phyloP scores from a whole-genome alignment of 140 eudicot species.

The Flaveria floridana region DNA sequence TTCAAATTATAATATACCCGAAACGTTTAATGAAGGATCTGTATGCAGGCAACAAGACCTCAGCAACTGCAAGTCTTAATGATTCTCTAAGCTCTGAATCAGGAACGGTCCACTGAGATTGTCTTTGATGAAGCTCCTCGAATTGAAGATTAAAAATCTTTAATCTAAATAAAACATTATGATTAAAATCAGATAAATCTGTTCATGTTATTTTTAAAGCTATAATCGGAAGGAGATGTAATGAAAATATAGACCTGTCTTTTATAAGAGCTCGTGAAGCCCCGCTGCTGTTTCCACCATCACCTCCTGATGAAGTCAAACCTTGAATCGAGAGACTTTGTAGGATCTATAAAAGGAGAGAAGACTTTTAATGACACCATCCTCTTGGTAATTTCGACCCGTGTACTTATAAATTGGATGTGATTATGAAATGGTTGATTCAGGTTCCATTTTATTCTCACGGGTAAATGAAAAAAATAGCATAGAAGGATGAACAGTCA shows the following conservation, averaged over 20 bases:
- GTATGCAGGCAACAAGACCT: slow-evolving; percentile 91
- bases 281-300: slow-evolving; percentile 76
- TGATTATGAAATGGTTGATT: not conserved
- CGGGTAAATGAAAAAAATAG: not conserved
- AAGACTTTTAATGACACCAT: not conserved
- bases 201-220: not conserved
- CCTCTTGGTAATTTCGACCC: not conserved
- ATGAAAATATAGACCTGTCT: slow-evolving; percentile 51
- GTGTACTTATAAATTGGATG: too few species aligned
- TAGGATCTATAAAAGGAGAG: slow-evolving; percentile 50
- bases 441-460: not conserved
- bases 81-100: slow-evolving; percentile 90
- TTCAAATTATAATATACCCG: slow-evolving; percentile 49
- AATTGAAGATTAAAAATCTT: slow-evolving; percentile 76
- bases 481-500: too few species aligned
- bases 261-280: slow-evolving; percentile 80
- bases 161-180: slow-evolving; percentile 43
- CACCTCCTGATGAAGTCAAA: slow-evolving; percentile 72
- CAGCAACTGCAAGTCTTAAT: slow-evolving; percentile 87
- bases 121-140: slow-evolving; percentile 98
- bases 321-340: slow-evolving; percentile 79
- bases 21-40: slow-evolving; percentile 81
- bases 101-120: slow-evolving; percentile 95
- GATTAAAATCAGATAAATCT: not conserved
- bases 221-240: not conserved